A percentile compares a stretch with the other conserved stretches of the same genome.
phyloP scores from a whole-genome alignment of 768 basidiomycete genomes.

The Auricularia cornea region DNA sequence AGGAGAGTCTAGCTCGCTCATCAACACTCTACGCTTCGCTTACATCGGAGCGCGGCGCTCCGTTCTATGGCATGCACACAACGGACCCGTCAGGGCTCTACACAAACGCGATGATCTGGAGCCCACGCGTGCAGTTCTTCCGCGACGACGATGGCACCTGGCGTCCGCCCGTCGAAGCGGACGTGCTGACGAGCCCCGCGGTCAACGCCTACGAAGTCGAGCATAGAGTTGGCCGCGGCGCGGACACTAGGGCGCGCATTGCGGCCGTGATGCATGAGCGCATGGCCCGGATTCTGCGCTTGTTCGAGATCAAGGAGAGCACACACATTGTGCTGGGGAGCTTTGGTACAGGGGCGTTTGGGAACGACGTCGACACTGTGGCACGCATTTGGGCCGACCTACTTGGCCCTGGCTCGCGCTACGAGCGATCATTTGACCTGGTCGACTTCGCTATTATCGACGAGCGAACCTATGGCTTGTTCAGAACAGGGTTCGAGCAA shows the following conservation, averaged over 20 bases:
- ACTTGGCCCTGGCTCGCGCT: conserved; percentile 43
- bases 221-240: conserved; percentile 14
- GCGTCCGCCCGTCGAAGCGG: conserved; percentile 48
- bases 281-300: conserved; percentile 56
- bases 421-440: conserved; percentile 46
- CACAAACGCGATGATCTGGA: conserved; percentile 72
- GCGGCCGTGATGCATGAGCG: conserved; percentile 55
- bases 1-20: conserved; percentile 71
- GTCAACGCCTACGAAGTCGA: conserved; percentile 58
- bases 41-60: conserved; percentile 40
- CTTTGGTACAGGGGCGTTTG: conserved; percentile 74
- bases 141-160: conserved; percentile 54
- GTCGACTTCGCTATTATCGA: conserved; percentile 64
- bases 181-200: conserved; percentile 64
- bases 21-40: conserved; percentile 63
- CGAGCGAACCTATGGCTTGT: conserved; percentile 35
- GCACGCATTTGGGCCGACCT: conserved; percentile 60
- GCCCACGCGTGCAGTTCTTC: conserved; percentile 53
- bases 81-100: conserved; percentile 43
- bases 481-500: conserved; percentile 29
- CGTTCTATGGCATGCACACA: conserved; percentile 57
- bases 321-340: conserved; percentile 59
- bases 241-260: conserved; percentile 33
- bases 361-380: conserved; percentile 50
- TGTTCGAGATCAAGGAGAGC: conserved; percentile 56